These are phyloP conservation scores for Straminergon stramineum DNA, from an alignment of 225 moss, liverwort and hornwort genomes.

Conservation along the genomic window DNA sequence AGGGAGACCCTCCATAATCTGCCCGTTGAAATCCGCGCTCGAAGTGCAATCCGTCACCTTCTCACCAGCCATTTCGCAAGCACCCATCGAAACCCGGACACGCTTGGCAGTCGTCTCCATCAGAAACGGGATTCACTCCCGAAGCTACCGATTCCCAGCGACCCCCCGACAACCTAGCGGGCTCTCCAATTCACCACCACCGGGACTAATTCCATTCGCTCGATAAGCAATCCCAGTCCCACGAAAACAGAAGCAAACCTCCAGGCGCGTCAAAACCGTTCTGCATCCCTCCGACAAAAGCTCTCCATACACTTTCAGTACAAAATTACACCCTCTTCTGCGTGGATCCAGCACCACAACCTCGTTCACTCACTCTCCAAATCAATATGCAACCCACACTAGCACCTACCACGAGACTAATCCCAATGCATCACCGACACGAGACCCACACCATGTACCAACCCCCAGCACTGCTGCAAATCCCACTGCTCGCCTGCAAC, in stretches of 20 bases:
- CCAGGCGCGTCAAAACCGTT: neutral
- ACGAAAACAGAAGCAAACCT: neutral
- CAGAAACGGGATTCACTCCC: neutral
- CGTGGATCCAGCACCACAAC: neutral
- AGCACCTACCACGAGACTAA: neutral
- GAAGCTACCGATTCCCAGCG: neutral
- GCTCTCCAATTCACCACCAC: neutral
- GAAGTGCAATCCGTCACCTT: neutral
- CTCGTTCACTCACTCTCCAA: neutral
- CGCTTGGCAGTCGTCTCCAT: slow-evolving; percentile 3
- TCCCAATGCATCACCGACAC: neutral
- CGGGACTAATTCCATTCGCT: neutral
- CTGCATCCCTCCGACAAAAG: neutral
- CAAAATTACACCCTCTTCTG: neutral
- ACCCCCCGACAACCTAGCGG: neutral
- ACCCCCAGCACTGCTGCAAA: neutral
- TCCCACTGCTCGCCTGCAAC: neutral
- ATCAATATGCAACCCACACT: neutral
- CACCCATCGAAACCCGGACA: neutral
- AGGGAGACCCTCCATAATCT: slow-evolving; percentile 42
- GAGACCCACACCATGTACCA: neutral
- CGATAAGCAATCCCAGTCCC: neutral
- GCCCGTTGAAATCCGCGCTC: neutral
- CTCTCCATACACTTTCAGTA: neutral
- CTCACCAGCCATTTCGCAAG: neutral